Base-by-base conservation (phyloP, 768 basidiomycete species). In the Sutorius australiensis region DNA sequence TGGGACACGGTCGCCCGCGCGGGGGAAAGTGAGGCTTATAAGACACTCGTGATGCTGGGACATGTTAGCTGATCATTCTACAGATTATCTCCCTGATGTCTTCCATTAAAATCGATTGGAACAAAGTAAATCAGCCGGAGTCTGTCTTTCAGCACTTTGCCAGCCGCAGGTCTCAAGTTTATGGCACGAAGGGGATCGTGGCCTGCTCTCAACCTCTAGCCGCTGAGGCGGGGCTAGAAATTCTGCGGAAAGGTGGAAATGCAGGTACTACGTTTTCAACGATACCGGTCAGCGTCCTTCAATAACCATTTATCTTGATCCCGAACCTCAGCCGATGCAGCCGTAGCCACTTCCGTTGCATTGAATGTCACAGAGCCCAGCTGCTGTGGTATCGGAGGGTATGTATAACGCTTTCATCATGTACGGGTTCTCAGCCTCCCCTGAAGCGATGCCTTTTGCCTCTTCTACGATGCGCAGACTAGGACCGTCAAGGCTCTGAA, bases 301-400 rank as follows among this genome's bases (percentile, higher is more conserved):
- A 17, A 53, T 40, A 40, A 7, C 31, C 31, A 33, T 16, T 47
- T 19, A 12, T 31, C 16, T 37, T 47, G 27, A 43, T 24, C 41
- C 28, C 38, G 12, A 46, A 32, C 24, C 11, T 33, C 55, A 92
- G 92, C 90, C 55, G 93, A 97, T 72, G 92, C 93, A 28, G 95
- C 97, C 7, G 94, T 98, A 16, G 97, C 97, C 27, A 87, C 84
- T 2, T 89, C 94, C 45, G 94, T 86, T 5, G 95, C 93, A 14
- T 69, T 99, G 61, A 98, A 97, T 68, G 85, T 98, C 33, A 92
- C 91, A 0, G 92, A 95, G 61, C 92, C 86, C 27, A 87, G 82
- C 61, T 87, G 73, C 57, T 93, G 92, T 67, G 95, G 95, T n/a
- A 91, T 97, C 52, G 94, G 93, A 63, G 91, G 91, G 91, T 88